Percentiles rank a stretch among this genome's conserved stretches.
Evolutionary conservation across 768 basidiomycete genomes (phyloP).

Genomic region (Tephrocybe sp.): DNA sequence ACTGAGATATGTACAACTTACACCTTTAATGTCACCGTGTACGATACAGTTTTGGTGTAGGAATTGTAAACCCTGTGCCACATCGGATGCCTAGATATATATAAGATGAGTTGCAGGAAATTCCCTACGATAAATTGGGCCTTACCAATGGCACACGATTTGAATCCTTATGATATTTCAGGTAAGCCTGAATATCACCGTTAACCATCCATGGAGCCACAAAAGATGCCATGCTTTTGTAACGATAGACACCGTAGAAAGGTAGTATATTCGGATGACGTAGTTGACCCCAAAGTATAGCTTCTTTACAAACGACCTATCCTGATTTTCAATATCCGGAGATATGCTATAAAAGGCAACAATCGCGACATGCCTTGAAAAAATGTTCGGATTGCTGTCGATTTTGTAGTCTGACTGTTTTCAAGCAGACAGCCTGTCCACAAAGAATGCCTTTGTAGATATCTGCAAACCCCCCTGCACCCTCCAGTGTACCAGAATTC

Average conservation of each 20-base stretch:
- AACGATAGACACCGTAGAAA: neutral
- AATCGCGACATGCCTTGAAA: neutral
- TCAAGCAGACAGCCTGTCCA: neutral
- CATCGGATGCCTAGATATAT: conserved; percentile 22
- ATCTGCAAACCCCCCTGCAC: neutral
- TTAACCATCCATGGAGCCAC: conserved; percentile 2
- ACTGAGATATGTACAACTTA: too few species aligned
- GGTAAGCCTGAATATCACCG: neutral
- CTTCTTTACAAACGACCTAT: neutral
- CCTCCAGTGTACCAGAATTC: neutral
- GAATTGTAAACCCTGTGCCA: conserved; percentile 28
- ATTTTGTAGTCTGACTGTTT: neutral
- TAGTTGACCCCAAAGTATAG: neutral
- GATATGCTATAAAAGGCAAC: too few species aligned
- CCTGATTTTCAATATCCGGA: neutral
- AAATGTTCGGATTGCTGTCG: neutral
- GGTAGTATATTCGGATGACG: neutral
- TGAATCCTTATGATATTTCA: neutral
- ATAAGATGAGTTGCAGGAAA: too few species aligned
- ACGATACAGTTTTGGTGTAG: conserved; percentile 32
- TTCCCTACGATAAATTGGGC: neutral
- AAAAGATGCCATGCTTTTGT: neutral
- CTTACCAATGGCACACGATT: neutral
- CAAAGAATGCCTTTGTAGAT: neutral
- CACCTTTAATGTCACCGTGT: conserved; percentile 45